Conservation (phyloP, 371 early-diverging fungal species). For the Nosema granulosis region DNA sequence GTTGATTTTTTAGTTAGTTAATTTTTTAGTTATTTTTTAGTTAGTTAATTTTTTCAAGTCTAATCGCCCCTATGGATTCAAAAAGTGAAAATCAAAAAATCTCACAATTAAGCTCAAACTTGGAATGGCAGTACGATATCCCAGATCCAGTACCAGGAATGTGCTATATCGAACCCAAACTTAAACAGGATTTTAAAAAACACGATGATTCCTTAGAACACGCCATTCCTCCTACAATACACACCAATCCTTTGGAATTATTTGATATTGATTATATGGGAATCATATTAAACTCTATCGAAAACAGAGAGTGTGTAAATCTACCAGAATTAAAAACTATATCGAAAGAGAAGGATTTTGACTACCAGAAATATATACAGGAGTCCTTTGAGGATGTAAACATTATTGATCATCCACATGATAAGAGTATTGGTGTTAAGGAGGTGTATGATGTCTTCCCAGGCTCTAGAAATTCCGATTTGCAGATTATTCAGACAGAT, state of each 20-base stretch:
- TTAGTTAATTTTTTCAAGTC: not conserved
- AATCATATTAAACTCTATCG: slow-evolving; percentile 21
- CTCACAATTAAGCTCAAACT: not conserved
- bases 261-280: slow-evolving; percentile 38
- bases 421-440: slow-evolving; percentile 24
- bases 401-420: slow-evolving; percentile 23
- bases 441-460: slow-evolving; percentile 31
- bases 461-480: not conserved
- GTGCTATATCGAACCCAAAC: slow-evolving; percentile 36
- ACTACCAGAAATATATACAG: slow-evolving; percentile 33
- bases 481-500: not conserved
- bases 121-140: slow-evolving; percentile 37
- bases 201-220: slow-evolving; percentile 35
- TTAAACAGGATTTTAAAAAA: slow-evolving; percentile 40
- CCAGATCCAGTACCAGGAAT: slow-evolving; percentile 42
- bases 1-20: no score
- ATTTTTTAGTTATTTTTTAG: no score
- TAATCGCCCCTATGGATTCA: not conserved
- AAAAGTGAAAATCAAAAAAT: not conserved
- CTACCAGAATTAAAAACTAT: slow-evolving; percentile 14
- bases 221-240: slow-evolving; percentile 19
- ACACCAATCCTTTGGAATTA: slow-evolving; percentile 39
- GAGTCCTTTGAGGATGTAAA: slow-evolving; percentile 46
- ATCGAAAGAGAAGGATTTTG: slow-evolving; percentile 21
- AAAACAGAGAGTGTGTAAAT: not conserved